Percentiles rank a stretch among this genome's conserved stretches.
Evolutionary conservation across 768 basidiomycete species (phyloP).

Genomic region (Chiua virens): DNA sequence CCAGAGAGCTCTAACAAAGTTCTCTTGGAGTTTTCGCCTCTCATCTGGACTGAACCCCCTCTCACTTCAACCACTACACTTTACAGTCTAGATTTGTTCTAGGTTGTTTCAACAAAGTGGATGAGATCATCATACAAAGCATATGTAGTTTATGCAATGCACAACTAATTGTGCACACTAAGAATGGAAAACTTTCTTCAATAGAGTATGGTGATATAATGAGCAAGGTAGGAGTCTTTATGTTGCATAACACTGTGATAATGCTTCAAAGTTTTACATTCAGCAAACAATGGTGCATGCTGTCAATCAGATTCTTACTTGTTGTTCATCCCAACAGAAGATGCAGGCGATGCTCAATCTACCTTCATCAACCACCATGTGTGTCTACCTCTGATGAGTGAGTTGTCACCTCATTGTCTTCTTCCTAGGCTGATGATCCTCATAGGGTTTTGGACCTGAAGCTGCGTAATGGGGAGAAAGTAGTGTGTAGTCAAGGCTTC

Average conservation of each 20-base stretch:
- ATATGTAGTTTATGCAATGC: conserved; percentile 59
- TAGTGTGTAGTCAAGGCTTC: background rate
- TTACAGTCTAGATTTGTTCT: no score
- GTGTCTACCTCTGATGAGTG: conserved; percentile 71
- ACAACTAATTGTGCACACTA: conserved; percentile 51
- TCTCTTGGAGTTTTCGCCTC: no score
- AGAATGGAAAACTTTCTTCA: conserved; percentile 47
- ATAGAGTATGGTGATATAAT: conserved; percentile 85
- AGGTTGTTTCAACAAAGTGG: no score
- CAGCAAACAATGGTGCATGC: conserved; percentile 60
- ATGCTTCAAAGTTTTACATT: conserved; percentile 62
- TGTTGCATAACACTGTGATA: background rate
- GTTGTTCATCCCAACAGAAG: conserved; percentile 33
- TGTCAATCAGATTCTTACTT: background rate
- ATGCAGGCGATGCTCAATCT: conserved; percentile 68
- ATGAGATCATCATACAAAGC: conserved; percentile 66
- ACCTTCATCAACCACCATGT: conserved; percentile 48
- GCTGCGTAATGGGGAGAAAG: conserved; percentile 64
- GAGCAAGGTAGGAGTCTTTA: conserved; percentile 61
- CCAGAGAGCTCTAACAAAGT: no score
- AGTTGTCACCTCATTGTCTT: conserved; percentile 11
- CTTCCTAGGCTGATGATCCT: background rate
- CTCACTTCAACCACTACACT: no score
- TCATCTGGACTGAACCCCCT: no score
- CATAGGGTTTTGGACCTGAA: conserved; percentile 66